phyloP scores from a whole-genome alignment of 2,329 filamentous ascomycete genomes.

The Hypoxylon sp. region DNA sequence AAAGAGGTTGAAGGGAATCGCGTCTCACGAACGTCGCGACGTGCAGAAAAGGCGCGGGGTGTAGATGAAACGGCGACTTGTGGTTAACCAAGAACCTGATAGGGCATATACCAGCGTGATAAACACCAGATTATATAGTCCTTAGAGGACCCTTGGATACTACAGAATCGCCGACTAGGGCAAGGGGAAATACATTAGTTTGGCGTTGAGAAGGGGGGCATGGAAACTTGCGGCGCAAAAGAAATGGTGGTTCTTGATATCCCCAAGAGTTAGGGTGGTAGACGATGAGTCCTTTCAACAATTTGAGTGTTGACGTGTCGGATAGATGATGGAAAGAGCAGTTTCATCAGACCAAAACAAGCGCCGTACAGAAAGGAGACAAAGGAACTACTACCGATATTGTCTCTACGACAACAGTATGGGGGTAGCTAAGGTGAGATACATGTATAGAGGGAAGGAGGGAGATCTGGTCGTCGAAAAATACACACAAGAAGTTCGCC shows the following conservation, averaged over 20 bases:
- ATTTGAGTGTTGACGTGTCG: not conserved
- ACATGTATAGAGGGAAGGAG: not conserved
- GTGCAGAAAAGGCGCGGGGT: not conserved
- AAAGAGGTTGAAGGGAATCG: not conserved
- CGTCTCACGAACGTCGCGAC: conserved; percentile 1
- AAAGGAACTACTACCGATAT: not conserved
- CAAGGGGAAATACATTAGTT: not conserved
- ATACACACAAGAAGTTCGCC: not conserved
- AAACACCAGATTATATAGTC: not conserved
- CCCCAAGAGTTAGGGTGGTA: not conserved
- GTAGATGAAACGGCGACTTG: not conserved
- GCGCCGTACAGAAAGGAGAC: not conserved
- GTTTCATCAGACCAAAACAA: not conserved
- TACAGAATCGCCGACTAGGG: not conserved
- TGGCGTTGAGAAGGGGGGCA: not conserved
- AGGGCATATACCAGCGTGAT: not conserved
- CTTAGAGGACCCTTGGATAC: not conserved
- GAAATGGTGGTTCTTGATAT: not conserved
- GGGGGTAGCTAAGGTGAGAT: not conserved
- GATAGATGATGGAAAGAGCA: not conserved
- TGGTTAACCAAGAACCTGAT: not conserved
- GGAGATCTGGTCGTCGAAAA: not conserved
- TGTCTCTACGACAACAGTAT: not conserved
- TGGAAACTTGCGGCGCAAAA: not conserved
- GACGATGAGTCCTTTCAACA: not conserved